Evolutionary conservation across 2,329 filamentous ascomycete genomes (phyloP).

Genomic region (Pyrenophora graminea): DNA sequence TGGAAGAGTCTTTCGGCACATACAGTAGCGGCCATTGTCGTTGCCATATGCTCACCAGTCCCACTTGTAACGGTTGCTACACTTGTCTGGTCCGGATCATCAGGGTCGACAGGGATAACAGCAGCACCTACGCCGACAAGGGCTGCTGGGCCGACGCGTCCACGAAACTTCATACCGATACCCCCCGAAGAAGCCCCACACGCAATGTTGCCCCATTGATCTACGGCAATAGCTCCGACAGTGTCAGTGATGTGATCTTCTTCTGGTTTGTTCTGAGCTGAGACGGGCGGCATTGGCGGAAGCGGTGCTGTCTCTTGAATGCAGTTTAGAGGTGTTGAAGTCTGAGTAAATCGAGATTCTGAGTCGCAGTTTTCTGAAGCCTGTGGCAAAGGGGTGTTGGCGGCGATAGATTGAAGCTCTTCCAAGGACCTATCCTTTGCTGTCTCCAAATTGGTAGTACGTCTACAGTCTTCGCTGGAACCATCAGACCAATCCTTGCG

Average conservation of each 20-base stretch:
- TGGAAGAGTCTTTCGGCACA: constrained; percentile 86
- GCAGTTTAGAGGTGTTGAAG: constrained; percentile 18
- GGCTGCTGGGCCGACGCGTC: constrained; percentile 88
- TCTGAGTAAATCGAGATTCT: constrained; percentile 1
- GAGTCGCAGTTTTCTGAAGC: background rate
- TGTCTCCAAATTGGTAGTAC: constrained; percentile 27
- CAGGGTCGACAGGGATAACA: constrained; percentile 75
- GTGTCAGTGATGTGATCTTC: constrained; percentile 83
- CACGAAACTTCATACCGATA: constrained; percentile 97
- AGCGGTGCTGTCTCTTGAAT: constrained; percentile 19
- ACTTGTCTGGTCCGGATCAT: constrained; percentile 69
- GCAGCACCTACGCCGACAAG: constrained; percentile 89
- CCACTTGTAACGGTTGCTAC: constrained; percentile 90
- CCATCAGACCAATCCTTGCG: constrained; percentile 45
- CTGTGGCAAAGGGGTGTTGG: constrained; percentile 10
- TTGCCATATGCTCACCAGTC: constrained; percentile 97
- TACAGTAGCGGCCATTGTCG: constrained; percentile 84
- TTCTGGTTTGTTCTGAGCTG: constrained; percentile 7
- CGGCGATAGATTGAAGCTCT: constrained; percentile 11
- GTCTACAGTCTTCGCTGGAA: constrained; percentile 43
- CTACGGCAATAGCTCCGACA: constrained; percentile 92
- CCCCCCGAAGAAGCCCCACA: constrained; percentile 95
- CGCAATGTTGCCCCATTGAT: constrained; percentile 82
- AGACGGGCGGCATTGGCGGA: constrained; percentile 4
- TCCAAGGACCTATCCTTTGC: constrained; percentile 24